Evolutionary conservation across 1,139 yeast species (phyloP).

Genomic region (Scheffersomyces illinoinensis): DNA sequence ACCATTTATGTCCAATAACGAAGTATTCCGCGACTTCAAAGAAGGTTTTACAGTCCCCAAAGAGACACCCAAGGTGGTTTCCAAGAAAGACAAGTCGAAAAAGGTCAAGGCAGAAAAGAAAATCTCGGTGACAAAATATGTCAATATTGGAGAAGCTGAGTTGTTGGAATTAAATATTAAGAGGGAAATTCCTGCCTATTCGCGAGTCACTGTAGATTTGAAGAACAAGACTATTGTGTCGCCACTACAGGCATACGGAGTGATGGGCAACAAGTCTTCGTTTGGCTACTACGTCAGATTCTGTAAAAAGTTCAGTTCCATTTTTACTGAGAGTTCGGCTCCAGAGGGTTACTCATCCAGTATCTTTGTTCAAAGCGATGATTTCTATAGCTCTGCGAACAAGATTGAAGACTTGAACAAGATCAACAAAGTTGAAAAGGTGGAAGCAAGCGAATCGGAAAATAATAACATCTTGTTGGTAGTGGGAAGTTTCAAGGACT

Average conservation of each 20-base stretch:
- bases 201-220: constrained; percentile 78
- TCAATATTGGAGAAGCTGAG: constrained; percentile 67
- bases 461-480: constrained; percentile 49
- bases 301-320: constrained; percentile 57
- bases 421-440: constrained; percentile 12
- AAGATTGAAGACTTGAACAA: constrained; percentile 12
- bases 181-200: constrained; percentile 72
- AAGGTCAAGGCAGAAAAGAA: constrained; percentile 49
- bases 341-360: constrained; percentile 69
- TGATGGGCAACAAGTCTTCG: constrained; percentile 55
- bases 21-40: constrained; percentile 35
- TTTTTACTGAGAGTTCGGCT: constrained; percentile 71
- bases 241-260: constrained; percentile 70
- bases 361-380: constrained; percentile 66
- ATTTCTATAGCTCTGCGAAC: constrained; percentile 43
- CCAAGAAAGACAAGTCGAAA: constrained; percentile 34
- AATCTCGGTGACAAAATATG: constrained; percentile 63
- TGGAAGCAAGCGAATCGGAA: constrained; percentile 9
- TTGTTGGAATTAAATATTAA: constrained; percentile 54
- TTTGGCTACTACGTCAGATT: constrained; percentile 80
- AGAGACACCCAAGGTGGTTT: constrained; percentile 38
- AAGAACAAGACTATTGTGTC: constrained; percentile 64
- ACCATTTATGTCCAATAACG: constrained; percentile 66
- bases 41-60: constrained; percentile 77
- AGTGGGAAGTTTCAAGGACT: constrained; percentile 63